phyloP scores from a whole-genome alignment of 306 rosid genomes.

The Inga laurina region DNA sequence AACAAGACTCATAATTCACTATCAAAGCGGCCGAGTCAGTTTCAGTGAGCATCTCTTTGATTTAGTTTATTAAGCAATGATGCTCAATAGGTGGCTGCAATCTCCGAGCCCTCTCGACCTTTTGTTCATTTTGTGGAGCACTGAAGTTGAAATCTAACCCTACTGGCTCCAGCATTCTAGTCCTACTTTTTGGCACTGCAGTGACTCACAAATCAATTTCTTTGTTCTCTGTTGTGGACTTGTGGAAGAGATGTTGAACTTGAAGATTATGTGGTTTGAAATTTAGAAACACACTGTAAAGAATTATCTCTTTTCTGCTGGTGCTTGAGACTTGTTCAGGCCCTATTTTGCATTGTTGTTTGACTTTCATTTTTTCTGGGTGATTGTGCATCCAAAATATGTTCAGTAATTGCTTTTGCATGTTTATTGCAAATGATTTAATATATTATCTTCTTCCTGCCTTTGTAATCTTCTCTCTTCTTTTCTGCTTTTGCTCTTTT shows the following conservation, averaged over 20 bases:
- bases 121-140: not conserved
- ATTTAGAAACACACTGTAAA: slow-evolving; percentile 15
- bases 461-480: not conserved
- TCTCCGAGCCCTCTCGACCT: slow-evolving; percentile 8
- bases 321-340: slow-evolving; percentile 8
- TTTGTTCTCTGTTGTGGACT: not conserved
- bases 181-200: not conserved
- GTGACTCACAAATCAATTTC: slow-evolving; percentile 8
- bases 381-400: not conserved
- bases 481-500: not conserved
- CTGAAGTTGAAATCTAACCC: slow-evolving; percentile 7
- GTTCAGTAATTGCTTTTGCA: slow-evolving; percentile 10
- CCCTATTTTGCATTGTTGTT: slow-evolving; percentile 28
- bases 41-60: slow-evolving; percentile 7
- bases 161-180: slow-evolving; percentile 16
- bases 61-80: not conserved
- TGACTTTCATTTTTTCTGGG: slow-evolving; percentile 10
- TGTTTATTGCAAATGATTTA: not conserved
- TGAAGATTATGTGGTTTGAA: slow-evolving; percentile 7
- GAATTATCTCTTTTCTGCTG: slow-evolving; percentile 8
- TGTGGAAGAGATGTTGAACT: slow-evolving; percentile 9
- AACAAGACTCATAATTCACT: not conserved
- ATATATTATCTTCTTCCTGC: not conserved
- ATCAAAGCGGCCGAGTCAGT: not conserved
- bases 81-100: slow-evolving; percentile 6